These are phyloP conservation scores for Gnomoniopsis smithogilvyi DNA, from an alignment of 2,329 filamentous ascomycete genomes.

Conservation along the genomic window DNA sequence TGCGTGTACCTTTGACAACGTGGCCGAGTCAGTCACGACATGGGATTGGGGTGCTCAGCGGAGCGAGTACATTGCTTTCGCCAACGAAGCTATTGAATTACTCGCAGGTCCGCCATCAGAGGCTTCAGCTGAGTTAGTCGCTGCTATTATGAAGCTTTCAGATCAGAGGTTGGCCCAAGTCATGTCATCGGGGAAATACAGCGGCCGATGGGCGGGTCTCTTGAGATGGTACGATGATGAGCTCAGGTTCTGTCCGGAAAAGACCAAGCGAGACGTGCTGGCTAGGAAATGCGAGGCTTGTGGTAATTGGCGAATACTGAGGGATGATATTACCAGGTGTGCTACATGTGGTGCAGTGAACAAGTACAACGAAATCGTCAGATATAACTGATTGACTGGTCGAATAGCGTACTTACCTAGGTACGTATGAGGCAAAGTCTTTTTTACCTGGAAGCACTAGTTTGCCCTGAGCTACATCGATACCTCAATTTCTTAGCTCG, in stretches of 20 bases:
- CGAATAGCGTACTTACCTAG: neutral
- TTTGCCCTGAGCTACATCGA: no score
- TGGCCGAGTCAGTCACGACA: neutral
- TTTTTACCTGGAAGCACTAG: no score
- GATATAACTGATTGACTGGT: neutral
- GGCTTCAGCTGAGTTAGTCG: neutral
- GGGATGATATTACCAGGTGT: neutral
- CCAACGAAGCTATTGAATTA: neutral
- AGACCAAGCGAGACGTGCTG: neutral
- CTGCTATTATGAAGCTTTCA: neutral
- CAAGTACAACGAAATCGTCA: neutral
- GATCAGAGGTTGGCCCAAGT: neutral
- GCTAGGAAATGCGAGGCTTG: neutral
- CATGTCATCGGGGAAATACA: neutral
- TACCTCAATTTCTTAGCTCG: no score
- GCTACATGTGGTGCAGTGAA: neutral
- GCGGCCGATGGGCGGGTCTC: neutral
- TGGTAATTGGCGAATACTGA: neutral
- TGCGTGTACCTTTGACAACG: neutral
- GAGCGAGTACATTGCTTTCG: neutral
- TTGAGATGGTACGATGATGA: neutral
- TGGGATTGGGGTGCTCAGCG: neutral
- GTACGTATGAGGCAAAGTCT: no score
- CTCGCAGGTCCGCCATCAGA: neutral
- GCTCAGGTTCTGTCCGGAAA: neutral